These are phyloP conservation scores for Nyctanthes arbortristis DNA, from an alignment of 257 asterid genomes.

Conservation along the genomic window DNA sequence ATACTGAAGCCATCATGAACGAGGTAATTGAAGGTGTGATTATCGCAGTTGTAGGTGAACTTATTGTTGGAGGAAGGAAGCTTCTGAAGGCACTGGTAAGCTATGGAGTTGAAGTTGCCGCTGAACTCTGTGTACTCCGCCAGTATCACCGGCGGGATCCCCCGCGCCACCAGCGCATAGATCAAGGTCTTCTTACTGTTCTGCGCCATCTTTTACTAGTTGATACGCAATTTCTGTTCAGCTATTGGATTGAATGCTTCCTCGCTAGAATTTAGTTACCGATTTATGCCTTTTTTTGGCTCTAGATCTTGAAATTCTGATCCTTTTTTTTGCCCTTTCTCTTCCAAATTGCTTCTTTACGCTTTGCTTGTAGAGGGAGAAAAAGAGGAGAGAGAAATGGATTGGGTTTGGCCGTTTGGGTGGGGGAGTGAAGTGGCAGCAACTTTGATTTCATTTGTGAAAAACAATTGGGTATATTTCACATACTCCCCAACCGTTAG, in stretches of 20 bases:
- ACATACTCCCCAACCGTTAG: too few relatives aligned
- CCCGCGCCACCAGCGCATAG: conserved; percentile 71
- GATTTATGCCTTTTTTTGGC: neutral
- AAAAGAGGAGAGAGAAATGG: too few relatives aligned
- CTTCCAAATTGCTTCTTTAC: neutral
- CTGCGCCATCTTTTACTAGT: too few relatives aligned
- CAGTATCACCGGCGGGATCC: conserved; percentile 49
- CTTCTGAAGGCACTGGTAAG: conserved; percentile 62
- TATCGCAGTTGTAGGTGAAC: conserved; percentile 70
- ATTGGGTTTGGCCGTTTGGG: too few relatives aligned
- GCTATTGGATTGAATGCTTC: neutral
- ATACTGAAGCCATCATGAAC: conserved; percentile 66
- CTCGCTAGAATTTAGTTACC: conserved; percentile 18
- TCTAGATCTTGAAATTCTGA: conserved; percentile 29
- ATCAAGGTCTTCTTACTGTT: conserved; percentile 51
- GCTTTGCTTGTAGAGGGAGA: conserved; percentile 11
- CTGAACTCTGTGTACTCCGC: conserved; percentile 70
- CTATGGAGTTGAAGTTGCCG: conserved; percentile 70
- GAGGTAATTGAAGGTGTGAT: conserved; percentile 68
- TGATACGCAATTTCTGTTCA: conserved; percentile 22
- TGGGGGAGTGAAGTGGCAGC: neutral
- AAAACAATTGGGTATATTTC: too few relatives aligned
- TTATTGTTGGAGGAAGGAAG: conserved; percentile 61
- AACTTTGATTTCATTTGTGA: too few relatives aligned
- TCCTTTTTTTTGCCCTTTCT: conserved; percentile 18